Evolutionary conservation across 2,329 filamentous ascomycete species (phyloP), one percentile per base, ranked within the genome.

Genomic region (Botrytis medusae): DNA sequence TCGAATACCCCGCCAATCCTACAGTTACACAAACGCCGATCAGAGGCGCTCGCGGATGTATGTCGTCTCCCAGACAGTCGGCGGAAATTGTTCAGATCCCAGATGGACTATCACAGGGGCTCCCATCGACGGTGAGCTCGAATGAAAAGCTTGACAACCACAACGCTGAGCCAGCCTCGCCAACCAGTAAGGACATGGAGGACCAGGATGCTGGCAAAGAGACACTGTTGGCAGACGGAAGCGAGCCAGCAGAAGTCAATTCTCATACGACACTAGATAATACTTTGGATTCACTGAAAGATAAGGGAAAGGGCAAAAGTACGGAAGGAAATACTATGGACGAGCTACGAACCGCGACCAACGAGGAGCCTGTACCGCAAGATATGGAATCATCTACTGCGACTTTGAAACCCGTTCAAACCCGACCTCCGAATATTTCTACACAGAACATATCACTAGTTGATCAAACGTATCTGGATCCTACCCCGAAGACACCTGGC

Each of bases 401-500:
- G 59, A 82, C 81, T 32, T 69, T 82, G 63, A 81, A 78, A 69
- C 79, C 80, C 54, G 72, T 75, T n/a, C 51, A 68, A 62, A 68
- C 63, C 32, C 57, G 34, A n/a, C 70, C 74, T 40, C 32, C 63
- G 9, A 44, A 73, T 51, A 75, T 68, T 51, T 63, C 71, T 37
- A 42, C 68, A 22, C 73, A 74, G 59, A 71, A 73, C 67, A 72
- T 78, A 54, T 76, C 76, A 61, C 74, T 75, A 60, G 68, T 75
- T 22, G 76, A 77, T n/a, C 67, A 74, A 54, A 81, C 82, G 51
- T 89, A 88, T 79, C 81, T 86, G 32, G 84, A 85, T 75, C 83
- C 84, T 72, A 86, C 84, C 42, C 85, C 84, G 1, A 84, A 82
- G 77, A 85, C 82, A 71, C 84, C 83, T 75, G 80, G 79, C 74